Conservation (phyloP, 2,329 filamentous ascomycete genomes). For the Sarocladiaceae sp. region DNA sequence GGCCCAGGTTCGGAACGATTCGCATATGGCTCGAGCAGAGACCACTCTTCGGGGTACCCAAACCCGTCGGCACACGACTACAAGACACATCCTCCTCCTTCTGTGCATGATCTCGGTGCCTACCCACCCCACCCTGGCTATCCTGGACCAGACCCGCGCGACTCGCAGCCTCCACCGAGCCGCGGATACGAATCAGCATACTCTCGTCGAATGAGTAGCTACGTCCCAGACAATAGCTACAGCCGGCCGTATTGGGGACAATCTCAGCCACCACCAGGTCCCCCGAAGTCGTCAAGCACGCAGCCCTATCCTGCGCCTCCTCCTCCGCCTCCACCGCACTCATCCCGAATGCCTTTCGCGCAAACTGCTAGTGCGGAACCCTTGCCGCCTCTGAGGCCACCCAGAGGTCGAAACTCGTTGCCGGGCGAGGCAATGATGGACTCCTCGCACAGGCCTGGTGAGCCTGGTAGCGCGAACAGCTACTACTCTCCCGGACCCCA, state of each 20-base stretch:
- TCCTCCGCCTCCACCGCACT: conserved; percentile 14
- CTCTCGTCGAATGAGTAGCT: conserved; percentile 10
- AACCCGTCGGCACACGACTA: conserved; percentile 17
- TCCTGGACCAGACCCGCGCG: conserved; percentile 16
- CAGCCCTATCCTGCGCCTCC: conserved; percentile 10
- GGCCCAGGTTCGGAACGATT: background rate
- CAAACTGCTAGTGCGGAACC: conserved; percentile 30
- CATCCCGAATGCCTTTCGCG: conserved; percentile 30
- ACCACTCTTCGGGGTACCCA: background rate
- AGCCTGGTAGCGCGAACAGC: conserved; percentile 17
- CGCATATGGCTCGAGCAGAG: background rate
- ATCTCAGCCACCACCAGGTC: conserved; percentile 16
- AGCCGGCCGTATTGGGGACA: conserved; percentile 27
- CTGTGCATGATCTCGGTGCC: conserved; percentile 17
- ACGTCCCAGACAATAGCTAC: conserved; percentile 16
- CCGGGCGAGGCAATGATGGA: conserved; percentile 29
- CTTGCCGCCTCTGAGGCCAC: conserved; percentile 33
- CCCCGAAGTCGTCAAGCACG: conserved; percentile 9
- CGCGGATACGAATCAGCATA: background rate
- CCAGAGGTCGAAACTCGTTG: conserved; percentile 28
- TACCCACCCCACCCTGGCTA: conserved; percentile 26
- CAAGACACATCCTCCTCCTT: conserved; percentile 19
- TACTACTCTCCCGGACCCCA: conserved; percentile 27
- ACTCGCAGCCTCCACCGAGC: background rate
- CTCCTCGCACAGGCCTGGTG: conserved; percentile 23